Base-by-base conservation (phyloP, 306 rosid genomes). In the Cucurbita argyrosperma region DNA sequence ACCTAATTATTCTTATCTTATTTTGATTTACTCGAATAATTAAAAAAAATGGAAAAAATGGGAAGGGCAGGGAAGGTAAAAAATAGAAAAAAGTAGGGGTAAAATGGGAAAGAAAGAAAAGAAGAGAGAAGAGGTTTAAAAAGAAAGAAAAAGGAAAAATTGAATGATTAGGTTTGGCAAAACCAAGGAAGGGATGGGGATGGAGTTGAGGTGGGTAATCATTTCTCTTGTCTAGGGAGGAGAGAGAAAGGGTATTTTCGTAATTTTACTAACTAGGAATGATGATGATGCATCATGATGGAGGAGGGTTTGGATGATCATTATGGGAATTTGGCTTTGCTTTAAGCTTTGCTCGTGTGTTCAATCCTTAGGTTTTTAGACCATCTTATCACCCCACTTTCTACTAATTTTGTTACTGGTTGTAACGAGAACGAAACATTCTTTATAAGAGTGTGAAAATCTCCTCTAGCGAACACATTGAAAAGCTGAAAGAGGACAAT, bases 161-260 rank as follows among this genome's bases (percentile, higher is more conserved):
- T 4, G 45, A 68, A 90, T 90, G 89, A 90, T 88, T 81, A 84
- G 82, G 83, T 80, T 83, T 77, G 83, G 57, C 77, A 81, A 83
- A 84, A 82, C 84, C 82, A 76, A 82, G 74, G 6, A 53, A 43
- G 18, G 10, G 37, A n/a, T 18, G 55, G 83, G 35, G 13, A 38
- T 50, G 57, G 69, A 47, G 85, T 78, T 72, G 86, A 62, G 84
- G 84, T 84, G 90, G 82, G 88, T 81, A 83, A 90, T 90, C 63
- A 88, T 90, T 86, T 85, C 81, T 69, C 77, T n/a, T 47, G 81
- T 69, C 76, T 80, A 23, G 74, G 43, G 45, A 30, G 49, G 59
- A 42, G 40, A 65, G 51, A 21, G 16, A 66, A 18, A 65, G 72
- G 72, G 54, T 45, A 66, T 0, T 66, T 66, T 66, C 6, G 72